Conservation (phyloP, 73 alveolate genomes). For the Uronychia setigera region DNA sequence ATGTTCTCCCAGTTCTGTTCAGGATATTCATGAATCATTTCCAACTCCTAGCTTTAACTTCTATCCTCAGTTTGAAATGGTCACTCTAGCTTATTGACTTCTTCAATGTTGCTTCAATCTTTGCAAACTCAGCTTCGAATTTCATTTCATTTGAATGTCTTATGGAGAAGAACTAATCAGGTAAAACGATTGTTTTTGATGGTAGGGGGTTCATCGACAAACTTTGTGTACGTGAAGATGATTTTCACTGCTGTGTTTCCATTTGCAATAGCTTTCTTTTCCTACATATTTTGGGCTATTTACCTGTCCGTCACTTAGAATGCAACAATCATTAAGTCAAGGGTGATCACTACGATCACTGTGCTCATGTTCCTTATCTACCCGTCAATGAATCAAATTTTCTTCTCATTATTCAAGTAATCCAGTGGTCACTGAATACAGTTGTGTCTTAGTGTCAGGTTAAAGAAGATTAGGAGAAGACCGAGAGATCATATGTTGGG, state of each 20-base stretch:
- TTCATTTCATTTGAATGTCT: constrained; percentile 61
- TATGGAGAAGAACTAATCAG: constrained; percentile 23
- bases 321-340: constrained; percentile 9
- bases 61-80: constrained; percentile 57
- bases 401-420: not conserved
- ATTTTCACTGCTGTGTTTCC: constrained; percentile 43
- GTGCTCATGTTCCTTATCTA: constrained; percentile 46
- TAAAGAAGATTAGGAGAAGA: constrained; percentile 29
- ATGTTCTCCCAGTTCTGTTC: constrained; percentile 39
- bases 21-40: constrained; percentile 55
- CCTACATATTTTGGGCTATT: constrained; percentile 31
- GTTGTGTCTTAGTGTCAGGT: constrained; percentile 37
- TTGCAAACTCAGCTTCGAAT: constrained; percentile 10
- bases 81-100: constrained; percentile 32
- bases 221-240: constrained; percentile 23
- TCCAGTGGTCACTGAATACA: constrained; percentile 31
- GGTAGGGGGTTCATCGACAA: too few relatives aligned
- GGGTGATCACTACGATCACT: constrained; percentile 39
- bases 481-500: constrained; percentile 37
- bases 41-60: constrained; percentile 35
- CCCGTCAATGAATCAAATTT: constrained; percentile 48
- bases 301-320: constrained; percentile 1
- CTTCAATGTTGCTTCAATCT: constrained; percentile 22
- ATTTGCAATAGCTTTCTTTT: constrained; percentile 3
- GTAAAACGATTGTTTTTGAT: not conserved